Evolutionary conservation across 164 flowering plant genomes (phyloP), one percentile per base, ranked within the genome.

Genomic region (Nymphaea colorata): DNA sequence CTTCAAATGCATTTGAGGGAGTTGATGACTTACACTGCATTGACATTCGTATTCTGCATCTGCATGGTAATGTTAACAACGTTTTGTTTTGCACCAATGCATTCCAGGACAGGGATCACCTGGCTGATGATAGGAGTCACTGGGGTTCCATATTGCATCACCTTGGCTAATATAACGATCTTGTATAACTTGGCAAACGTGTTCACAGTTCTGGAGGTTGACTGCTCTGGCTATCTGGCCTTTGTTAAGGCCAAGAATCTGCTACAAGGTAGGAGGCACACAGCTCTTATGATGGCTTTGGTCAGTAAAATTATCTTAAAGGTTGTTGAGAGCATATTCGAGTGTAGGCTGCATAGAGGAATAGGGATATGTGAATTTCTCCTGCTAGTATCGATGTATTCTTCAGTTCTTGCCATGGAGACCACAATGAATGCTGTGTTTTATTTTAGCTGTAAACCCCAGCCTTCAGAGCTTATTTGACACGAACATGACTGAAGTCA

Each of bases 1-100:
- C 73, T 81, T 55, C 78, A 76, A 69, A 78, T 79, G 70, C 71
- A 70, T 67, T 71, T 76, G 2, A 78, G 79, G 75, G 78, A 78
- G 43, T 63, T 70, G 18, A 42, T 74, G n/a, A 73, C 76, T 65
- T 25, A 25, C 36, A 25, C 0, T 25, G 36, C 36, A 25, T 25
- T 25, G 36, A 25, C 36, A 25, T 25, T 25, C 36, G 36, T 25
- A 25, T 25, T 25, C 36, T 25, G 36, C 36, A 25, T 25, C 36
- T 25, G 36, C 36, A 25, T 25, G 36, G 36, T 1, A 25, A 25
- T 25, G 36, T 25, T 25, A 25, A 25, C 36, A 25, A 25, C 36
- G 36, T 25, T 25, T 25, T 25, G 36, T 25, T 25, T 25, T 25
- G 36, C 36, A 25, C 36, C 36, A 25, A 1, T 1, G 36, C 36